Percentiles rank a stretch among this genome's conserved stretches.
Evolutionary conservation across 805 yeast genomes (phyloP).

Genomic region (Starmerella roubikii): DNA sequence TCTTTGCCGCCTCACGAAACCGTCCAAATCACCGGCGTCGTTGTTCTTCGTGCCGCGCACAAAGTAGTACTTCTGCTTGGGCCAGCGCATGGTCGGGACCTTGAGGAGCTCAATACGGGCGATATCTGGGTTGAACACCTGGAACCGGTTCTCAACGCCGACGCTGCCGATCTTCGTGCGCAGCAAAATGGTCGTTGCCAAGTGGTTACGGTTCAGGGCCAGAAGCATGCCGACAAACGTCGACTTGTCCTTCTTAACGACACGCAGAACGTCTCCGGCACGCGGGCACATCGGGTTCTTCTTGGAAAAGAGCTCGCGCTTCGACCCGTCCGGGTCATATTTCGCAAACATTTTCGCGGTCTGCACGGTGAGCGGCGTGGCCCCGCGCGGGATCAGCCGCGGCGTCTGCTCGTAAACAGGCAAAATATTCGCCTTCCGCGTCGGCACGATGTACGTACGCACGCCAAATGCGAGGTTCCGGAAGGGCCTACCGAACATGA

Average conservation of each 20-base stretch:
- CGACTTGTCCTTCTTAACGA: conserved; percentile 47
- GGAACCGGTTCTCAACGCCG: conserved; percentile 77
- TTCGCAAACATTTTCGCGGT: conserved; percentile 39
- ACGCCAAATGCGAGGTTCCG: neutral
- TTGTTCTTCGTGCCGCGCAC: conserved; percentile 46
- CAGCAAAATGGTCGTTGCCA: conserved; percentile 62
- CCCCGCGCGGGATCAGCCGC: conserved; percentile 23
- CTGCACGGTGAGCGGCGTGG: conserved; percentile 31
- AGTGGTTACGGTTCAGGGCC: conserved; percentile 56
- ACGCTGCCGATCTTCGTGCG: conserved; percentile 70
- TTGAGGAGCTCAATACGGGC: conserved; percentile 64
- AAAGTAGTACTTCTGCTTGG: conserved; percentile 78
- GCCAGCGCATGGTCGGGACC: conserved; percentile 57
- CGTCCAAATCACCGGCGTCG: conserved; percentile 29
- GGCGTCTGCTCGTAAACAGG: conserved; percentile 27
- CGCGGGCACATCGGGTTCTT: conserved; percentile 39
- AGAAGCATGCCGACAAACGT: conserved; percentile 65
- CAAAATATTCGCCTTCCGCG: conserved; percentile 27
- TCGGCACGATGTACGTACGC: conserved; percentile 29
- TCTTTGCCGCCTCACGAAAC: conserved; percentile 24
- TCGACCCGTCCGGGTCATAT: conserved; percentile 62
- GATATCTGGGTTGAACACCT: conserved; percentile 66
- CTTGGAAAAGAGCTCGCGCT: conserved; percentile 41
- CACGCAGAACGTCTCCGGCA: conserved; percentile 72
- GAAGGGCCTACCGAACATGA: no score